phyloP scores from a whole-genome alignment of 116 monocot species.

The Trichopus zeylanicus region DNA sequence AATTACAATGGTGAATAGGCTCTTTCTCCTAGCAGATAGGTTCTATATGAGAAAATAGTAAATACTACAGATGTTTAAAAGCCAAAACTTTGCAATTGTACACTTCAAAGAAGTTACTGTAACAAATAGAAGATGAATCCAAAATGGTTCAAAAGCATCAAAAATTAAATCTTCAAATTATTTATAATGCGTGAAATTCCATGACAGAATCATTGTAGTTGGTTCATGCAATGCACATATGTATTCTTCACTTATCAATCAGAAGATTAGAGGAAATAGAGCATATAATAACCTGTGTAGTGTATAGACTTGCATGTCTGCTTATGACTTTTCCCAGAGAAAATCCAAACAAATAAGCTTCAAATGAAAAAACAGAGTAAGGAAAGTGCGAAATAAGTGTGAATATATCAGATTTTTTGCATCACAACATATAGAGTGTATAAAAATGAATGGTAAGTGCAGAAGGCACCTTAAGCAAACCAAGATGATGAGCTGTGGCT shows the following conservation, averaged over 20 bases:
- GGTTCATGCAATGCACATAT: no score
- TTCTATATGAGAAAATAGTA: no score
- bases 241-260: not conserved
- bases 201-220: no score
- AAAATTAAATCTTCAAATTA: no score
- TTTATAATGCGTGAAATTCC: no score
- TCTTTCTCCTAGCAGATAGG: no score
- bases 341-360: not conserved
- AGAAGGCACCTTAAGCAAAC: slow-evolving; percentile 69
- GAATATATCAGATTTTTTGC: not conserved
- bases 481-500: slow-evolving; percentile 96
- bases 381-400: not conserved
- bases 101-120: no score
- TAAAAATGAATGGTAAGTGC: not conserved
- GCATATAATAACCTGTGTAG: not conserved
- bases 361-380: not conserved
- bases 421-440: not conserved
- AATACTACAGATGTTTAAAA: no score
- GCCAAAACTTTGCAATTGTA: no score
- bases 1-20: no score
- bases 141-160: no score
- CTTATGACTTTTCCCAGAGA: not conserved
- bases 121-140: no score
- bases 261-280: not conserved
- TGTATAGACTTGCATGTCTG: not conserved